A percentile compares a stretch with the other conserved stretches of the same genome.
Evolutionary conservation across 2,329 filamentous ascomycete genomes (phyloP).

Genomic region (Lecanicillium sp.): DNA sequence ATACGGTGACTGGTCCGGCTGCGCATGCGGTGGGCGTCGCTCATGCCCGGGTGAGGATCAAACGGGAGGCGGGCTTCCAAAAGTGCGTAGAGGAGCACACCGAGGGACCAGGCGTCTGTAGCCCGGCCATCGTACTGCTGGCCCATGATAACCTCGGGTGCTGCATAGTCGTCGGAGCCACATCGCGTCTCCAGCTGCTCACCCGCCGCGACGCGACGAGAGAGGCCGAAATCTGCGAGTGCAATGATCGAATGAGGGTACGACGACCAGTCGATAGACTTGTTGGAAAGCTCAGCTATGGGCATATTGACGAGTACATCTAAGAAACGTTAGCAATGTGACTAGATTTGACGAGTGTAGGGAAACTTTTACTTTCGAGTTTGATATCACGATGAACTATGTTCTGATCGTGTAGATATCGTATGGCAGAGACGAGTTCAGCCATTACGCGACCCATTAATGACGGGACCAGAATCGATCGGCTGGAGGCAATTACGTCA

Average conservation of each 20-base stretch:
- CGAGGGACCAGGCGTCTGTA: constrained; percentile 92
- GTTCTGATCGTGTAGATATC: constrained; percentile 74
- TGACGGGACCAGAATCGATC: constrained; percentile 58
- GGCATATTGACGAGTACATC: constrained; percentile 89
- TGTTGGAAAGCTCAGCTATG: constrained; percentile 56
- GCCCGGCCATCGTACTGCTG: constrained; percentile 88
- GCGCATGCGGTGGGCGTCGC: constrained; percentile 67
- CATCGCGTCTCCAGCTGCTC: constrained; percentile 90
- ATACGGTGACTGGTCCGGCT: constrained; percentile 90
- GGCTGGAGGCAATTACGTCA: constrained; percentile 74
- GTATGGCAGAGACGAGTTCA: constrained; percentile 78
- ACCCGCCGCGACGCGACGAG: constrained; percentile 75
- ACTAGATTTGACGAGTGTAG: constrained; percentile 10
- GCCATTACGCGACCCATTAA: constrained; percentile 82
- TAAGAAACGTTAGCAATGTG: constrained; percentile 31
- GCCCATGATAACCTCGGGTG: constrained; percentile 92
- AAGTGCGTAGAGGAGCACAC: constrained; percentile 86
- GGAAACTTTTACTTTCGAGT: constrained; percentile 67
- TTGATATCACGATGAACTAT: constrained; percentile 98
- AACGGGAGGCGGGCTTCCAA: constrained; percentile 92
- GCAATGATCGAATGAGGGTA: constrained; percentile 82
- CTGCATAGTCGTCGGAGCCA: constrained; percentile 94
- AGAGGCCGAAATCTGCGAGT: constrained; percentile 86
- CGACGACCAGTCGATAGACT: constrained; percentile 60
- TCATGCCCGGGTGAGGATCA: constrained; percentile 77